Evolutionary conservation across 1,139 yeast genomes (phyloP).

Genomic region (Kluyveromyces sp.): DNA sequence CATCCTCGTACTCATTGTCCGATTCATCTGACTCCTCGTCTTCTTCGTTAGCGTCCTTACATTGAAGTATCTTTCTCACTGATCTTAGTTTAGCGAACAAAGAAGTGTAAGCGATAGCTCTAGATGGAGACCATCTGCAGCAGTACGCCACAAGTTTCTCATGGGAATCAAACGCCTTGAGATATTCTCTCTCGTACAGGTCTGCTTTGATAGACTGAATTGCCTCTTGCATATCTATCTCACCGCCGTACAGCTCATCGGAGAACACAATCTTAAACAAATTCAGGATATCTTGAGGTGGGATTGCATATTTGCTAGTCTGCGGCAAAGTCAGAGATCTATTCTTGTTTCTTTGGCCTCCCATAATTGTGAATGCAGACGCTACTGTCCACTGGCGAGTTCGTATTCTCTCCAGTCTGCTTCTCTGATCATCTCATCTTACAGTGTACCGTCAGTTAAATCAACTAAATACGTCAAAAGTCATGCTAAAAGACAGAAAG

Average conservation of each 20-base stretch:
- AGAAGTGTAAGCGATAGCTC: conserved; percentile 68
- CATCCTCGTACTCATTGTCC: conserved; percentile 3
- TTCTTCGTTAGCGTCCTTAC: conserved; percentile 9
- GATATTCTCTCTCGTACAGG: conserved; percentile 62
- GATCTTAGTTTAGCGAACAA: conserved; percentile 48
- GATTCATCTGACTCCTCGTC: conserved; percentile 1
- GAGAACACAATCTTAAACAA: conserved; percentile 44
- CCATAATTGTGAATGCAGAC: background rate
- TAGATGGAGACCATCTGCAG: conserved; percentile 78
- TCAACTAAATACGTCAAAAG: too few relatives aligned
- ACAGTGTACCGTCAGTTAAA: too few relatives aligned
- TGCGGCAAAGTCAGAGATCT: conserved; percentile 16
- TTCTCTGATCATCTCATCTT: too few relatives aligned
- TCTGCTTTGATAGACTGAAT: conserved; percentile 67
- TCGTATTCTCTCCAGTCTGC: too few relatives aligned
- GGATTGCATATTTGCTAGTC: conserved; percentile 23
- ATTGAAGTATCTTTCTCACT: conserved; percentile 35
- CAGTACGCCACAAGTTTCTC: conserved; percentile 70
- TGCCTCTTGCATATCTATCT: conserved; percentile 34
- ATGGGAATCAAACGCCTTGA: conserved; percentile 57
- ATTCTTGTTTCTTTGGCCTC: background rate
- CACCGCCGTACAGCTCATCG: conserved; percentile 35
- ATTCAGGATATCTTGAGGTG: conserved; percentile 41
- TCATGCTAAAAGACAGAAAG: too few relatives aligned
- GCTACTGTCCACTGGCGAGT: background rate